These are phyloP conservation scores for Lachancea sp. DNA, from an alignment of 805 yeast species.

Conservation along the genomic window DNA sequence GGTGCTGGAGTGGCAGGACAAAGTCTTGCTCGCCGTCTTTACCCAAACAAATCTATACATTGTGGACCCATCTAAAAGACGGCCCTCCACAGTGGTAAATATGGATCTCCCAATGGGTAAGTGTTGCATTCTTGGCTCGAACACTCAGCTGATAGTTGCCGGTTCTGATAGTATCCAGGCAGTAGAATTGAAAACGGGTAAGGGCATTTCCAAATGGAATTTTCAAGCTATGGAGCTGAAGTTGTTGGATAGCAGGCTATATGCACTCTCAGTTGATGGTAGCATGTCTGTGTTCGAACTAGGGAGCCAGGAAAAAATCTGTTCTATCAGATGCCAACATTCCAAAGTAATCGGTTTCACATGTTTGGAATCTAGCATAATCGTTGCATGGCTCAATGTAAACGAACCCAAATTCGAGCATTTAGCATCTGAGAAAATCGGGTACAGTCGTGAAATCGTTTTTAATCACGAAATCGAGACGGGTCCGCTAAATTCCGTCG, in stretches of 20 bases:
- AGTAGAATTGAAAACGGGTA: constrained; percentile 16
- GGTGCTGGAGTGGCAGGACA: constrained; percentile 16
- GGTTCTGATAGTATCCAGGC: constrained; percentile 16
- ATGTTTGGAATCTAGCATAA: constrained; percentile 14
- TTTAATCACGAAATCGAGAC: constrained; percentile 24
- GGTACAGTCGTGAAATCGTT: constrained; percentile 22
- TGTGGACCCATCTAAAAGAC: constrained; percentile 49
- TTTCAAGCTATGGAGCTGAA: constrained; percentile 19
- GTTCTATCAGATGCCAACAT: constrained; percentile 24
- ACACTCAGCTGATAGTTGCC: constrained; percentile 21
- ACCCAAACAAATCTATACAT: constrained; percentile 46
- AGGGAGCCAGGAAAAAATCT: constrained; percentile 32
- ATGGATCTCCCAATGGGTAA: constrained; percentile 1
- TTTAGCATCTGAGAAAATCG: constrained; percentile 20
- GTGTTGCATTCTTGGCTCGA: constrained; percentile 14
- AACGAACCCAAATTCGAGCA: constrained; percentile 36
- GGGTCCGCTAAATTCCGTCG: constrained; percentile 22
- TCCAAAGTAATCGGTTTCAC: constrained; percentile 27
- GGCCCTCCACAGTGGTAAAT: constrained; percentile 20
- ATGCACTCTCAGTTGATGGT: constrained; percentile 21
- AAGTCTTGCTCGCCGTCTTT: constrained; percentile 27
- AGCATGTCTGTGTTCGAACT: constrained; percentile 26
- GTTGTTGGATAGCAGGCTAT: constrained; percentile 16
- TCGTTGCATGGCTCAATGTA: constrained; percentile 35
- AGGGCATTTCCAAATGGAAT: constrained; percentile 20